Evolutionary conservation across 768 basidiomycete species (phyloP).

Genomic region (Coprinellus micaceus): DNA sequence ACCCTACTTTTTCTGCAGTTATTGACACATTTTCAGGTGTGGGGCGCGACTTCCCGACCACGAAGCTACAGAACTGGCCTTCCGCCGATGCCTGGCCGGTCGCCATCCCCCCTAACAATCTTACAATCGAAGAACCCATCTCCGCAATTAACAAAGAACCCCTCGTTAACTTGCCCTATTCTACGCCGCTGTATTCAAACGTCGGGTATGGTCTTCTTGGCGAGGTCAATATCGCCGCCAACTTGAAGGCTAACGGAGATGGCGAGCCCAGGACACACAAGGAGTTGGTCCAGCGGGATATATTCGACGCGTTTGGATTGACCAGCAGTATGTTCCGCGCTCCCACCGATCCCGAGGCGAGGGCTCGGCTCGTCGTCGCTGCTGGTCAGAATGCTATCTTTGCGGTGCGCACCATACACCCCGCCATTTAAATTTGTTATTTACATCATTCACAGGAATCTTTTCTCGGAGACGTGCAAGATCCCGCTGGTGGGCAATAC

Average conservation of each 20-base stretch:
- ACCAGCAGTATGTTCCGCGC: slow-evolving; percentile 42
- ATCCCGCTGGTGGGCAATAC: slow-evolving; percentile 49
- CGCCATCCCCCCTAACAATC: slow-evolving; percentile 12
- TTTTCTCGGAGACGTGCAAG: slow-evolving; percentile 34
- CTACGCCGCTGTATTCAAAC: slow-evolving; percentile 66
- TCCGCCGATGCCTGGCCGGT: slow-evolving; percentile 3
- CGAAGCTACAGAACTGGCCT: slow-evolving; percentile 40
- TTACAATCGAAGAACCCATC: slow-evolving; percentile 20
- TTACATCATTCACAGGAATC: slow-evolving; percentile 35
- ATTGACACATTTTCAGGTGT: slow-evolving; percentile 22
- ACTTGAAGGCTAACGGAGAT: slow-evolving; percentile 32
- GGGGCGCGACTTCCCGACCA: slow-evolving; percentile 33
- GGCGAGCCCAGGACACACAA: slow-evolving; percentile 33
- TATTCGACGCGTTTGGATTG: slow-evolving; percentile 44
- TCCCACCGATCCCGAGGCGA: slow-evolving; percentile 28
- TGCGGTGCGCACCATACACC: slow-evolving; percentile 25
- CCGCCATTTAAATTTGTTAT: no score
- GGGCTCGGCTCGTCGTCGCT: slow-evolving; percentile 36
- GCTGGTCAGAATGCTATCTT: slow-evolving; percentile 26
- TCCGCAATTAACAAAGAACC: slow-evolving; percentile 33
- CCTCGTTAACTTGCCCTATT: slow-evolving; percentile 41
- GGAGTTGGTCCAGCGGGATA: slow-evolving; percentile 42
- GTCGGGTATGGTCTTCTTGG: slow-evolving; percentile 76
- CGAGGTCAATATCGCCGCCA: slow-evolving; percentile 55
- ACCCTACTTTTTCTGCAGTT: neutral